phyloP scores from a whole-genome alignment of 2,329 filamentous ascomycete species.

The Onygena corvina region DNA sequence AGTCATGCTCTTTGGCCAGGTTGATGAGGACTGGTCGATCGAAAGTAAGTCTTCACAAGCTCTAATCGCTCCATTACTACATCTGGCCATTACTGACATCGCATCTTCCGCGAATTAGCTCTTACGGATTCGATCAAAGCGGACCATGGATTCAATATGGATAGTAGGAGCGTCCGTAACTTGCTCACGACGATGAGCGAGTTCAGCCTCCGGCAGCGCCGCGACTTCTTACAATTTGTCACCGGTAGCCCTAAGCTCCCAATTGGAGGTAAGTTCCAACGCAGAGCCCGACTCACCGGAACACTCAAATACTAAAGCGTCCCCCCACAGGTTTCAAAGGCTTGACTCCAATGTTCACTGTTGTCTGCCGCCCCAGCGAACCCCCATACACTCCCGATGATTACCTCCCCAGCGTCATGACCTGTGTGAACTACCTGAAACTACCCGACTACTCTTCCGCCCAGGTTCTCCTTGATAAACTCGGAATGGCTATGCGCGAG shows the following conservation, averaged over 20 bases:
- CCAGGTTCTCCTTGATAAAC: constrained; percentile 61
- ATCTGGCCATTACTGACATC: constrained; percentile 24
- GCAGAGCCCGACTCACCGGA: not conserved
- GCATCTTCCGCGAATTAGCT: constrained; percentile 48
- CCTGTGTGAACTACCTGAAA: constrained; percentile 97
- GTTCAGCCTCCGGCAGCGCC: constrained; percentile 58
- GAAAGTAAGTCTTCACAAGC: constrained; percentile 57
- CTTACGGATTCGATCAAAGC: constrained; percentile 98
- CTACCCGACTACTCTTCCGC: constrained; percentile 83
- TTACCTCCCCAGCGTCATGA: constrained; percentile 99
- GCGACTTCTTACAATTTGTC: constrained; percentile 94
- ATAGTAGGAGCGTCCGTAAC: constrained; percentile 90
- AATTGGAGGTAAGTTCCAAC: constrained; percentile 64
- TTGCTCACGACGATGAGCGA: constrained; percentile 91
- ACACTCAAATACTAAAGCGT: not conserved
- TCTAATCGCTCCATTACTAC: not conserved
- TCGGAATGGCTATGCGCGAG: constrained; percentile 79
- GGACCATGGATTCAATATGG: constrained; percentile 96
- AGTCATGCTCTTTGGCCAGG: constrained; percentile 82
- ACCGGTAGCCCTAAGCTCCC: constrained; percentile 96
- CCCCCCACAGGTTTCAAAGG: constrained; percentile 69
- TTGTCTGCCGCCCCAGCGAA: constrained; percentile 97
- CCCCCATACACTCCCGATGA: constrained; percentile 87
- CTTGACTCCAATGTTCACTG: constrained; percentile 95
- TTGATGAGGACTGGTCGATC: constrained; percentile 93